Conservation (phyloP, 2,329 filamentous ascomycete species). For the Dactylonectria estremocensis region DNA sequence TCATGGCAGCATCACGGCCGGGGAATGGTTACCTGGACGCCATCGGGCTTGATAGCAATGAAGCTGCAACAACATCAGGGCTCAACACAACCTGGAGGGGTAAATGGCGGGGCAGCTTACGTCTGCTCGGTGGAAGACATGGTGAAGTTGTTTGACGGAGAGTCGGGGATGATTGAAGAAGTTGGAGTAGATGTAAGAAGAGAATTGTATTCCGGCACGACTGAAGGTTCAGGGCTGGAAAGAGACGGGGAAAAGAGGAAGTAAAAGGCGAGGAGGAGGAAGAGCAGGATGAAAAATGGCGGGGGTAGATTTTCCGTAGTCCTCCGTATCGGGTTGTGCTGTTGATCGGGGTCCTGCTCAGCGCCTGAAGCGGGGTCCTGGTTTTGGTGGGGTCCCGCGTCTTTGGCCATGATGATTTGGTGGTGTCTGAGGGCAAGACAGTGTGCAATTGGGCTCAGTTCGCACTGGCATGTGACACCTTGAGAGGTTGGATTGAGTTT, state of each 20-base stretch:
- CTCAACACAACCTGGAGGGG: conserved; percentile 40
- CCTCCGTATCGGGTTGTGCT: conserved; percentile 47
- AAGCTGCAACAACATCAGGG: conserved; percentile 75
- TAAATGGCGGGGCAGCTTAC: conserved; percentile 70
- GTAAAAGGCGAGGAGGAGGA: conserved; percentile 56
- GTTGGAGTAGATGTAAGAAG: conserved; percentile 48
- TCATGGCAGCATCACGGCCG: background rate
- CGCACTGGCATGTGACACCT: conserved; percentile 48
- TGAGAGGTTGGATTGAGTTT: conserved; percentile 9
- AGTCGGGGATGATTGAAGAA: conserved; percentile 47
- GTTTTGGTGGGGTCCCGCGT: conserved; percentile 53
- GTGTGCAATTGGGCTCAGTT: conserved; percentile 36
- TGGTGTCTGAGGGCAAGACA: conserved; percentile 43
- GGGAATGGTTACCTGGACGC: conserved; percentile 85
- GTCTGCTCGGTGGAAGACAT: conserved; percentile 88
- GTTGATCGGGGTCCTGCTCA: conserved; percentile 43
- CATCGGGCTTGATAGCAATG: conserved; percentile 99
- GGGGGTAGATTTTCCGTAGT: conserved; percentile 60
- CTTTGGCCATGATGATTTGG: conserved; percentile 51
- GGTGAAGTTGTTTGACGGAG: conserved; percentile 57
- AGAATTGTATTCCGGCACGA: conserved; percentile 48
- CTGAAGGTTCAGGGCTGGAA: conserved; percentile 47
- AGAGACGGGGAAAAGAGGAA: conserved; percentile 54
- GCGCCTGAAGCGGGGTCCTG: conserved; percentile 53
- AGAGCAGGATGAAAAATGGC: conserved; percentile 59